Conservation (phyloP, 2,329 filamentous ascomycete genomes). For the Penicillium verrucosum region DNA sequence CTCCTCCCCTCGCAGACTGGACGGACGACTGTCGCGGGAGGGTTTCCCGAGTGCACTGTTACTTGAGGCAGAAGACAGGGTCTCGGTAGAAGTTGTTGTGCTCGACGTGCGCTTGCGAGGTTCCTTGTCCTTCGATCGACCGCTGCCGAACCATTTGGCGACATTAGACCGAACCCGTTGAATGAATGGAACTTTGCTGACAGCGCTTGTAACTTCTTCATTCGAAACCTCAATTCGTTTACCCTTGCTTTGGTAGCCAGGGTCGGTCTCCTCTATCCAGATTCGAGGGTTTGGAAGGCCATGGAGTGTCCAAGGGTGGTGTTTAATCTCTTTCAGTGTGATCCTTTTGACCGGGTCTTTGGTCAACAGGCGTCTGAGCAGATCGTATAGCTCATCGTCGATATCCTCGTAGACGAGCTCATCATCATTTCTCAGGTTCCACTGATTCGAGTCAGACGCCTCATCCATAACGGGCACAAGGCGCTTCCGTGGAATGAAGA, state of each 20-base stretch:
- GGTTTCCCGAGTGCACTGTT: slow-evolving; percentile 56
- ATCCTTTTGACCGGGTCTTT: slow-evolving; percentile 91
- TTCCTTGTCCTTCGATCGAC: slow-evolving; percentile 39
- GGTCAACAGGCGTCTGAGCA: slow-evolving; percentile 73
- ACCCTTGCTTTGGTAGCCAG: slow-evolving; percentile 70
- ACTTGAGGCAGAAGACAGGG: slow-evolving; percentile 53
- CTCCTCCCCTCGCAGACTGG: slow-evolving; percentile 60
- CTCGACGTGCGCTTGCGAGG: slow-evolving; percentile 53
- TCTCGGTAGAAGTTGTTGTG: slow-evolving; percentile 51
- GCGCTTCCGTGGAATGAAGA: slow-evolving; percentile 78
- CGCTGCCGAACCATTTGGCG: slow-evolving; percentile 58
- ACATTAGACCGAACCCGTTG: slow-evolving; percentile 79
- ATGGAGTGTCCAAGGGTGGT: slow-evolving; percentile 83
- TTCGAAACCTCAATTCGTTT: slow-evolving; percentile 90
- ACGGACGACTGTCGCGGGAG: slow-evolving; percentile 48
- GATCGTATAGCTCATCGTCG: slow-evolving; percentile 72
- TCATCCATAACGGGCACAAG: slow-evolving; percentile 65
- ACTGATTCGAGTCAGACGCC: slow-evolving; percentile 46
- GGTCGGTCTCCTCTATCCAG: slow-evolving; percentile 96
- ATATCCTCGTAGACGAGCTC: slow-evolving; percentile 83
- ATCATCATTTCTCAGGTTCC: slow-evolving; percentile 62
- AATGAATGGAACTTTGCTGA: slow-evolving; percentile 82
- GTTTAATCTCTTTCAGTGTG: slow-evolving; percentile 85
- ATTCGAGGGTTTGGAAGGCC: slow-evolving; percentile 69
- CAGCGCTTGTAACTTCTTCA: slow-evolving; percentile 82